Percentiles rank a stretch among this genome's conserved stretches.
phyloP scores from a whole-genome alignment of 2,329 filamentous ascomycete species.

The Clonostachys byssicola region DNA sequence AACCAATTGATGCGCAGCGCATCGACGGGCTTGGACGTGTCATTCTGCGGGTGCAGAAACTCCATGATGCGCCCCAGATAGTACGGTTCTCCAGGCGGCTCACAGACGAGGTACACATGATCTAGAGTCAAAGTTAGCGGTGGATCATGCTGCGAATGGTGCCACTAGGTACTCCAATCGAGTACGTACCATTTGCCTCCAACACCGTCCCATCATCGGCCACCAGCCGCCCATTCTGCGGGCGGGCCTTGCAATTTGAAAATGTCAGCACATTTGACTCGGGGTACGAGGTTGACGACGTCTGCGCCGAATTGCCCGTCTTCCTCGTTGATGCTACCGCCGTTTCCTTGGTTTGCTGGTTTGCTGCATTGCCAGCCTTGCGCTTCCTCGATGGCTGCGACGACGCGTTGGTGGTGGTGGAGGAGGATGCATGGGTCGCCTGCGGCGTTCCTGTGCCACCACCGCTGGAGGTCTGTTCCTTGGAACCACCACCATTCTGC shows the following conservation, averaged over 20 bases:
- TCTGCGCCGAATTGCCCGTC: constrained; percentile 24
- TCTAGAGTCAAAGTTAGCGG: constrained; percentile 30
- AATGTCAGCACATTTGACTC: constrained; percentile 90
- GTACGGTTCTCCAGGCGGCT: constrained; percentile 96
- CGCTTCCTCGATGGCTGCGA: constrained; percentile 69
- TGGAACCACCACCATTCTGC: constrained; percentile 23
- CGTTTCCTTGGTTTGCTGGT: constrained; percentile 7
- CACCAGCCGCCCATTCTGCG: constrained; percentile 73
- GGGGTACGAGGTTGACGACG: constrained; percentile 34
- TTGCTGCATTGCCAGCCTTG: constrained; percentile 57
- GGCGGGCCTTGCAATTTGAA: constrained; percentile 61
- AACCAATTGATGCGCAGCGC: constrained; percentile 96
- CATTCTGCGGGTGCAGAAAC: constrained; percentile 80
- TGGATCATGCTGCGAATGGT: constrained; percentile 6
- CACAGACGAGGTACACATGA: constrained; percentile 93
- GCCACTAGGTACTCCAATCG: background rate
- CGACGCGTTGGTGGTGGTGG: constrained; percentile 18
- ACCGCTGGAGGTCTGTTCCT: constrained; percentile 21
- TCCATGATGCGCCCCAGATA: constrained; percentile 98
- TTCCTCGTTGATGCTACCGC: constrained; percentile 9
- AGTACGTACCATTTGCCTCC: constrained; percentile 73
- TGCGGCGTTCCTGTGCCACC: constrained; percentile 18
- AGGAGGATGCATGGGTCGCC: constrained; percentile 43
- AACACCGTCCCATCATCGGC: constrained; percentile 89
- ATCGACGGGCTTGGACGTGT: constrained; percentile 70